phyloP scores from a whole-genome alignment of 2,329 filamentous ascomycete genomes.

The Venturia nashicola region DNA sequence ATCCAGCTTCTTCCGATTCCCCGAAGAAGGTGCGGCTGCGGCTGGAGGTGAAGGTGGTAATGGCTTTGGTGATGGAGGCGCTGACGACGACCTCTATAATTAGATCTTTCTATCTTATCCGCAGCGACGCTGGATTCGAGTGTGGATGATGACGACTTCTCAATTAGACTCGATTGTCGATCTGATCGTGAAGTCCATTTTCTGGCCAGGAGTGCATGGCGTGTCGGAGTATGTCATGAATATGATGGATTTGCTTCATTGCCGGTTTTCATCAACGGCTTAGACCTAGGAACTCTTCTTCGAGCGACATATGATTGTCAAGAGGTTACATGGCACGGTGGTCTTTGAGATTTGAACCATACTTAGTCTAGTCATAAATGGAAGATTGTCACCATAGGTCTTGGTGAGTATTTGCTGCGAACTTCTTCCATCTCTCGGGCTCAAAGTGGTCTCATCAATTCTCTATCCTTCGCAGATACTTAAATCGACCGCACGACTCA shows the following conservation, averaged over 20 bases:
- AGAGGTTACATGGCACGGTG: not conserved
- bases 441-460: too few relatives aligned
- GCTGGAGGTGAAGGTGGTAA: constrained; percentile 26
- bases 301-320: not conserved
- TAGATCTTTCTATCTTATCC: constrained; percentile 34
- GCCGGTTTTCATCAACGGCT: not conserved
- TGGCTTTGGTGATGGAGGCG: constrained; percentile 68
- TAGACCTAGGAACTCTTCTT: not conserved
- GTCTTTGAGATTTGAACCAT: not conserved
- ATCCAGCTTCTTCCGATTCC: constrained; percentile 98
- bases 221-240: not conserved
- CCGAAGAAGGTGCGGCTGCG: constrained; percentile 41
- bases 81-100: constrained; percentile 95
- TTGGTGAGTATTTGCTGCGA: not conserved
- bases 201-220: not conserved
- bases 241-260: not conserved
- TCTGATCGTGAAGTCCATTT: not conserved
- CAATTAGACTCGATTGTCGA: constrained; percentile 49
- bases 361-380: not conserved
- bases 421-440: too few relatives aligned
- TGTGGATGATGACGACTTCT: constrained; percentile 71
- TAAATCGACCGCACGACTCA: too few relatives aligned
- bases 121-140: not conserved
- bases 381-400: not conserved
- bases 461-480: too few relatives aligned